Base-by-base conservation (phyloP, 2,329 filamentous ascomycete species). In the Mariannaea elegans region DNA sequence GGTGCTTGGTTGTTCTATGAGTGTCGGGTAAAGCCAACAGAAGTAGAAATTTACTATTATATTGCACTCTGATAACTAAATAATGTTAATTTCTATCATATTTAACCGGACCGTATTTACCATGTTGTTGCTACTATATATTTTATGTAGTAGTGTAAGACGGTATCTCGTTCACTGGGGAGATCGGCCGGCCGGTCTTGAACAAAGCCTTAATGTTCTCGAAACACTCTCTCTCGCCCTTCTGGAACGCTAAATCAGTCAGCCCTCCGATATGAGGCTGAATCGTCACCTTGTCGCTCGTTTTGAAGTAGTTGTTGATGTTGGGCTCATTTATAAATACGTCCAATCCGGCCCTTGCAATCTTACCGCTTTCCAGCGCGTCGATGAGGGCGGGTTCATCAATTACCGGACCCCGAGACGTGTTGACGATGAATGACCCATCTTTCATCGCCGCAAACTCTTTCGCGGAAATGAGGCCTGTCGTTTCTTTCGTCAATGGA, bases 371-470 rank as follows among this genome's bases (percentile, higher is more conserved):
- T 54, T 82, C 76, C 4, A 86, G 64, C 0, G 81, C 83, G 10
- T 72, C 67, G 6, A 82, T 75, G 14, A 86, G 65, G 0, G 82
- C 82, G 3, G 70, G 66, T 63, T 85, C 81, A 58, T 85, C 77
- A 1, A 86, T 71, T 3, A 85, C 71, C 12, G 76, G 76, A 0
- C 83, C 83, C 0, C 83, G 76, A 0, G 82, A 80, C 0, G 83
- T 85, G 65, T 86, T 86, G 29, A 85, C 72, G 4, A 86, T 65
- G 52, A 80, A 77, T 0, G 74, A 69, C 0, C 81, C 81, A 2
- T 77, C 72, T 57, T 82, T 84, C 79, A 85, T 84, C 14, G 70
- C 72, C 0, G 70, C 66, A 13, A 84, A 80, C 61, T 82, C 75
- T 0, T 61, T 62, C 0, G 65, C 58, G 0, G 74, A 74, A 13